These are phyloP conservation scores for Penicillium pulvis DNA, from an alignment of 495 filamentous ascomycete species.

Conservation along the genomic window DNA sequence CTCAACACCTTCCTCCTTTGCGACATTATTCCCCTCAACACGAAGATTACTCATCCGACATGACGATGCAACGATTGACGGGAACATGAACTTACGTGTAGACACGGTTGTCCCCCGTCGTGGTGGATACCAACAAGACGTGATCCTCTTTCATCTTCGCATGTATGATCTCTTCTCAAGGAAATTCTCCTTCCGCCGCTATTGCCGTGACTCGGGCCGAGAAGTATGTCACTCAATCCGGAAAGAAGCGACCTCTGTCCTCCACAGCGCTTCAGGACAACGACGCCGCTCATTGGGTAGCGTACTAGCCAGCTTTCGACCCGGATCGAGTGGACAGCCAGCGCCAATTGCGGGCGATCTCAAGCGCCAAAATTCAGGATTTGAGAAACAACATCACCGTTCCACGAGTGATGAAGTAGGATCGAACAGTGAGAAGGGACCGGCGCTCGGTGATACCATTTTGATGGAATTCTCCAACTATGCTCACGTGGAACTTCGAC, in stretches of 20 bases:
- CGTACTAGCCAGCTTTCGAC: conserved; percentile 68
- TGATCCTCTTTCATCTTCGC: conserved; percentile 91
- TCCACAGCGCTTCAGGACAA: conserved; percentile 54
- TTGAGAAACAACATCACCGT: conserved; percentile 17
- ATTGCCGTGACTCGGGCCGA: conserved; percentile 89
- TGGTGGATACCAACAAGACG: conserved; percentile 59
- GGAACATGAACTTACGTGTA: conserved; percentile 95
- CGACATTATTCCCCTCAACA: conserved; percentile 81
- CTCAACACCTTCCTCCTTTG: conserved; percentile 82
- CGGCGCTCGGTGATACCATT: conserved; percentile 65
- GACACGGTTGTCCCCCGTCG: conserved; percentile 68
- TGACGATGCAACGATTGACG: conserved; percentile 88
- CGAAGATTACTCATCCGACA: conserved; percentile 82
- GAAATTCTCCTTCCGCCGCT: conserved; percentile 88
- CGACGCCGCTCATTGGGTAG: conserved; percentile 70
- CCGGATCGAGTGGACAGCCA: conserved; percentile 50
- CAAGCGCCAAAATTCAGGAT: conserved; percentile 61
- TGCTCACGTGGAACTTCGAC: conserved; percentile 82
- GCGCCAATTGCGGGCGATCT: conserved; percentile 17
- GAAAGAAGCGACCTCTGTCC: conserved; percentile 60
- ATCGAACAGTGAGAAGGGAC: conserved; percentile 17
- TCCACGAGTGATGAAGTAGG: conserved; percentile 28
- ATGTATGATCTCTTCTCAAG: conserved; percentile 90
- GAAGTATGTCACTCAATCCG: conserved; percentile 87
- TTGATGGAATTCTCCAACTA: conserved; percentile 97